Conservation (phyloP, 768 basidiomycete species). For the Mrakia frigida region DNA sequence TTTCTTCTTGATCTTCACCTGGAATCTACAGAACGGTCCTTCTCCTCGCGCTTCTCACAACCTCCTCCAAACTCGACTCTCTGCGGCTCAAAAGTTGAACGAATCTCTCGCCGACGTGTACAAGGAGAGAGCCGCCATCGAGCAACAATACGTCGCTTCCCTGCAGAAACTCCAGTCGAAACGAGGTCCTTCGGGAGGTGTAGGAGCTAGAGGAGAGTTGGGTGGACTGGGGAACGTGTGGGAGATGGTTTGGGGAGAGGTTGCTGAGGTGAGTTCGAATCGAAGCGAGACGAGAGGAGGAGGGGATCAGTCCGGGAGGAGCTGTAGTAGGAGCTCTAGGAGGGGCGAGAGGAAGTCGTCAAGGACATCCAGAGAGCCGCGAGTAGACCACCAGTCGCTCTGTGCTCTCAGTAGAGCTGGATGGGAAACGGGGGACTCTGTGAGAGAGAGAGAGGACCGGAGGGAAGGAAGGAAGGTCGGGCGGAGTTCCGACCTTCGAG, state of each 20-base stretch:
- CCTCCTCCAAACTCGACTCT: constrained; percentile 36
- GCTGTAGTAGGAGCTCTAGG: neutral
- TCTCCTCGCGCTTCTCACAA: constrained; percentile 20
- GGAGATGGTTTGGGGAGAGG: constrained; percentile 40
- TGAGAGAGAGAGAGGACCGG: neutral
- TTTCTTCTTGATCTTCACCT: neutral
- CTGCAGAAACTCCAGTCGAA: constrained; percentile 41
- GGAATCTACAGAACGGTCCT: constrained; percentile 16
- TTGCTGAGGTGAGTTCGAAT: constrained; percentile 39
- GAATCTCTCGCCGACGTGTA: constrained; percentile 43
- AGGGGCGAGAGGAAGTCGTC: neutral
- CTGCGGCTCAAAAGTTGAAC: constrained; percentile 38
- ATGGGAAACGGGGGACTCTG: neutral
- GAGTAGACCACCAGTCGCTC: neutral
- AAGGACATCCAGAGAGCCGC: neutral
- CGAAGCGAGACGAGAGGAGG: constrained; percentile 33
- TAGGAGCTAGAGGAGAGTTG: constrained; percentile 39
- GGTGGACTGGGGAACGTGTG: constrained; percentile 39
- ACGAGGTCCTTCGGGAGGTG: constrained; percentile 37
- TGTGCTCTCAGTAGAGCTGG: too few relatives aligned
- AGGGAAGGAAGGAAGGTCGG: constrained; percentile 1
- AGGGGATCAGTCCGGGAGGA: neutral
- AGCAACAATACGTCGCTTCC: constrained; percentile 41
- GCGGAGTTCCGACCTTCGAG: neutral
- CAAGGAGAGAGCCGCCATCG: constrained; percentile 42